Conservation (phyloP, 2,329 filamentous ascomycete genomes). For the Xylariaceae sp. region DNA sequence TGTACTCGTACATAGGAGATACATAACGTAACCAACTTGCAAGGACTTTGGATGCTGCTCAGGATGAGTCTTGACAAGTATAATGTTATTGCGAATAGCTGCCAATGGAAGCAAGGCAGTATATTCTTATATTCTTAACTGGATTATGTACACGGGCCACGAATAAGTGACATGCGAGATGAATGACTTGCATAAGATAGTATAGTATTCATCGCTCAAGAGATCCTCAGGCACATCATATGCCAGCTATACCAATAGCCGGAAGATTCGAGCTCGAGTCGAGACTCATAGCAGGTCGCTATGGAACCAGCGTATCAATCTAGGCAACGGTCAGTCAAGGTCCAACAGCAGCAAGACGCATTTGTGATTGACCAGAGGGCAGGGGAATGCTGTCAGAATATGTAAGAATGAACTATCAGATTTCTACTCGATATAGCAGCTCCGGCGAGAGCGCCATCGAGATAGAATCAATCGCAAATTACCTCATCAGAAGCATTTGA, state of each 20-base stretch:
- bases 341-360: background rate
- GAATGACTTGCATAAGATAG: background rate
- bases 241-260: no score
- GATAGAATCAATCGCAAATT: slow-evolving; percentile 98
- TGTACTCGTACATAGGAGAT: no score
- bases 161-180: background rate
- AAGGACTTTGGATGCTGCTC: background rate
- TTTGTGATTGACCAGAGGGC: background rate
- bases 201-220: background rate
- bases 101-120: background rate
- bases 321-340: slow-evolving; percentile 12
- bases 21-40: no score
- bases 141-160: background rate
- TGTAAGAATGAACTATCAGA: slow-evolving; percentile 98
- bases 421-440: slow-evolving; percentile 69
- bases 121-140: background rate
- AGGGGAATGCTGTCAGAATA: slow-evolving; percentile 69
- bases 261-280: no score
- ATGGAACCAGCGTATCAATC: background rate
- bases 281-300: background rate
- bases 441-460: slow-evolving; percentile 87
- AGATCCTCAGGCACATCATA: background rate
- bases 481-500: slow-evolving; percentile 65
- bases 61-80: background rate
- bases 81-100: background rate